Conservation (phyloP, 306 rosid species). For the Begonia fuchsioides region DNA sequence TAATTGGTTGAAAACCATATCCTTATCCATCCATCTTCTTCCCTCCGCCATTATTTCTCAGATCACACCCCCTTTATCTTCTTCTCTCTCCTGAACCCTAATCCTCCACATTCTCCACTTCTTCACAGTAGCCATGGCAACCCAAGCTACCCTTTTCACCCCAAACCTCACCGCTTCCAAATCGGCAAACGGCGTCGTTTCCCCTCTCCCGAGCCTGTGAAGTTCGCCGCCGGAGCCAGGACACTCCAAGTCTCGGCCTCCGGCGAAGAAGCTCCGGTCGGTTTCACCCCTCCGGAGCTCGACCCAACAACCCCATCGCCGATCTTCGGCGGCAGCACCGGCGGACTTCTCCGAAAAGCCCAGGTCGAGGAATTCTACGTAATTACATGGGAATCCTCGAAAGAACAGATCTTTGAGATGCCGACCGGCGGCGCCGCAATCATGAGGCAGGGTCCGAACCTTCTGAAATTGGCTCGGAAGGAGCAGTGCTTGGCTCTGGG, state of each 20-base stretch:
- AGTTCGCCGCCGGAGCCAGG: constrained; percentile 14
- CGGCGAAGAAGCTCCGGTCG: constrained; percentile 51
- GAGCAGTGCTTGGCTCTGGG: too few species aligned
- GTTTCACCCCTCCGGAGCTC: constrained; percentile 77
- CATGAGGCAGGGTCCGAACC: constrained; percentile 83
- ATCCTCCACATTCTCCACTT: not conserved
- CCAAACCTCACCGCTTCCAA: constrained; percentile 40
- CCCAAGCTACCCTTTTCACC: constrained; percentile 77
- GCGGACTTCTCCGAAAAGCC: constrained; percentile 76
- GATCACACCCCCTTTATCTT: not conserved
- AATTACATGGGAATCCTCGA: constrained; percentile 83
- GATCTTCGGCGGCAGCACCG: constrained; percentile 94
- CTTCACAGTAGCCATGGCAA: constrained; percentile 54
- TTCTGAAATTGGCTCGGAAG: constrained; percentile 70
- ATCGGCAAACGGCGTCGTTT: constrained; percentile 16
- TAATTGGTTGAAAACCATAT: too few species aligned
- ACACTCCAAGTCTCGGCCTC: constrained; percentile 23
- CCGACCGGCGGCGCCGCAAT: constrained; percentile 98
- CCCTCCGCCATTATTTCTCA: too few species aligned
- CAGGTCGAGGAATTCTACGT: constrained; percentile 93
- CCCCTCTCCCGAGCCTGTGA: constrained; percentile 28
- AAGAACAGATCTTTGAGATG: constrained; percentile 96
- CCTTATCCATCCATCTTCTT: too few species aligned
- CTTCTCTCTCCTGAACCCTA: not conserved
- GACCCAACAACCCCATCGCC: constrained; percentile 92